These are phyloP conservation scores for Tylopilus plumbeoviolaceoides DNA, from an alignment of 768 basidiomycete genomes.

Conservation along the genomic window DNA sequence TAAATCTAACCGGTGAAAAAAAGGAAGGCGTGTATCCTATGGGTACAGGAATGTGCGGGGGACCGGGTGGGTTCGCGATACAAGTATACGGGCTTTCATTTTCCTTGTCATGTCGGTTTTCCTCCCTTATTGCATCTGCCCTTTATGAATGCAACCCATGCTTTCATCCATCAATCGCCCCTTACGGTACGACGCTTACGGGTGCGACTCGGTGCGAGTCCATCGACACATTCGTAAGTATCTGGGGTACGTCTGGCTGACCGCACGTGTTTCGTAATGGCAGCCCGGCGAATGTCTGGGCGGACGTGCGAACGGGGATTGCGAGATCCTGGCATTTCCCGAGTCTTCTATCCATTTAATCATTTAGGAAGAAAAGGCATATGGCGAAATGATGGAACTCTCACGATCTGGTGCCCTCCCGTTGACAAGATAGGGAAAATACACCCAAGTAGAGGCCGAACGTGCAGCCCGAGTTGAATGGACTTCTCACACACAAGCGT, in stretches of 20 bases:
- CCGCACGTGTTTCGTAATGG: neutral
- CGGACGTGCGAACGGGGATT: neutral
- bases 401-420: neutral
- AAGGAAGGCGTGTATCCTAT: conserved; percentile 33
- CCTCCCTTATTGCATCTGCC: conserved; percentile 10
- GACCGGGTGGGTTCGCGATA: conserved; percentile 9
- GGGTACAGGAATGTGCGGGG: neutral
- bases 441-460: neutral
- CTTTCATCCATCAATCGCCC: conserved; percentile 18
- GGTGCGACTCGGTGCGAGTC: too few species aligned
- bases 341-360: conserved; percentile 6
- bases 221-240: conserved; percentile 4
- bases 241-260: neutral
- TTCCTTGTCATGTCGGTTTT: conserved; percentile 2
- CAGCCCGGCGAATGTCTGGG: neutral
- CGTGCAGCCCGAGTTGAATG: neutral
- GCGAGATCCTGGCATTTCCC: conserved; percentile 14
- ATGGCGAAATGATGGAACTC: neutral
- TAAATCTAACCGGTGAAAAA: conserved; percentile 97
- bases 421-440: neutral
- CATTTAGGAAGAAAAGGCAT: neutral
- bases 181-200: conserved; percentile 3
- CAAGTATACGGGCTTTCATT: conserved; percentile 21
- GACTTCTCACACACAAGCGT: neutral
- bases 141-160: conserved; percentile 27